These are phyloP conservation scores for Magnolia sinica DNA, from an alignment of 164 flowering plant species.

Conservation along the genomic window DNA sequence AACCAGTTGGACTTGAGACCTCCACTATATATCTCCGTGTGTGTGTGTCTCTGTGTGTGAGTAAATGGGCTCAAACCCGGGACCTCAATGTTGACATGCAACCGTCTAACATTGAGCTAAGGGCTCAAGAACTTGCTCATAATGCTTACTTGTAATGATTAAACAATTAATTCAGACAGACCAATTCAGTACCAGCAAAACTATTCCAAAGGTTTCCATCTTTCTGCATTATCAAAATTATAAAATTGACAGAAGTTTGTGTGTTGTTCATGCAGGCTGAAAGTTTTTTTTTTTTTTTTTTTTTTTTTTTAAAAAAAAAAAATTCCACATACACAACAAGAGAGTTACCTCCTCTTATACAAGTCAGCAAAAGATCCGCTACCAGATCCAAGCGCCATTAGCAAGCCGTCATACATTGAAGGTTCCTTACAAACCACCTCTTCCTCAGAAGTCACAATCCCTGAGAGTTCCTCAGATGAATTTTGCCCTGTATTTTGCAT, in stretches of 20 bases:
- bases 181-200: not conserved
- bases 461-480: slow-evolving; percentile 25
- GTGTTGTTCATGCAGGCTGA: not conserved
- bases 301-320: no score
- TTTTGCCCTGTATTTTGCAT: slow-evolving; percentile 18
- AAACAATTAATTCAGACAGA: not conserved
- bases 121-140: no score
- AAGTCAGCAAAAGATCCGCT: slow-evolving; percentile 38
- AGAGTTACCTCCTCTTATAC: slow-evolving; percentile 39
- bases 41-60: no score
- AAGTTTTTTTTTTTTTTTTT: no score
- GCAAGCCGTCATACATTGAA: slow-evolving; percentile 42
- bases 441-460: slow-evolving; percentile 21
- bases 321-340: not conserved
- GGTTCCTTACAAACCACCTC: slow-evolving; percentile 28
- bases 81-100: no score
- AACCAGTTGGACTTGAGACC: no score
- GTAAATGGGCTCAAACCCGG: no score
- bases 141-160: not conserved
- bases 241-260: not conserved
- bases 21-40: no score
- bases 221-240: no score
- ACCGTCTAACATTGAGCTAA: not conserved
- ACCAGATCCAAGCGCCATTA: slow-evolving; percentile 30
- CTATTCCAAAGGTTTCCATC: not conserved